Base-by-base conservation (phyloP, 345 rosid genomes). In the Excoecaria cochinchinensis region DNA sequence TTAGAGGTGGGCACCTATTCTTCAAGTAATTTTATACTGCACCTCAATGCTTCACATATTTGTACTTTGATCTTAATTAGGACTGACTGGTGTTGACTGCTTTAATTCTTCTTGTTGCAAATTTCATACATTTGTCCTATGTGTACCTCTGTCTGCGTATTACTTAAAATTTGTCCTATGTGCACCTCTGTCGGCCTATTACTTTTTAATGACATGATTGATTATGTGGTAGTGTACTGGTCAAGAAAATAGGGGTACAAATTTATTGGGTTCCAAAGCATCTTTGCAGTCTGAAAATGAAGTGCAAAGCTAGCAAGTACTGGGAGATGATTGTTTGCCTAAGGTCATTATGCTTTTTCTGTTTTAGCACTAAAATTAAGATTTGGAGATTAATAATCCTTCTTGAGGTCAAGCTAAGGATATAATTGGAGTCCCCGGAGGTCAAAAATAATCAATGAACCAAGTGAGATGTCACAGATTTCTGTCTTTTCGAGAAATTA, bases 1-100 rank as follows among this genome's bases (percentile, higher is more conserved):
- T 83, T 93, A 79, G 99, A 95, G 98, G 98, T 95, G 83, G 71
- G 83, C 62, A 78, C 44, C 25, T 81, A 75, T 62, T 77, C 76
- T 83, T 73, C 78, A 81, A 79, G 78, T 74, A 71, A 78, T 66
- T 31, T 73, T 15, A 13, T 70, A 5, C n/a, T 19, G 24, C 42
- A 24, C 6, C 40, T 21, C 22, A 21, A 9, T 58, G 21, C 70
- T 48, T 72, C 42, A 51, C 51, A 7, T n/a, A 21, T 47, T 42
- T 55, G 70, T 70, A 0, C 47, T 62, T 46, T 68, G 44, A 39
- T 4, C 13, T 31, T 47, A 21, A n/a, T 22, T 39, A n/a, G 6
- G 4, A 16, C 51, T 60, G 0, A 57, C 56, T 56, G 38, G 40
- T 6, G n/a, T n/a, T 14, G 47, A 51, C 25, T 39, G 38, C 38